Evolutionary conservation across 345 rosid species (phyloP).

Genomic region (Cardamine resedifolia): DNA sequence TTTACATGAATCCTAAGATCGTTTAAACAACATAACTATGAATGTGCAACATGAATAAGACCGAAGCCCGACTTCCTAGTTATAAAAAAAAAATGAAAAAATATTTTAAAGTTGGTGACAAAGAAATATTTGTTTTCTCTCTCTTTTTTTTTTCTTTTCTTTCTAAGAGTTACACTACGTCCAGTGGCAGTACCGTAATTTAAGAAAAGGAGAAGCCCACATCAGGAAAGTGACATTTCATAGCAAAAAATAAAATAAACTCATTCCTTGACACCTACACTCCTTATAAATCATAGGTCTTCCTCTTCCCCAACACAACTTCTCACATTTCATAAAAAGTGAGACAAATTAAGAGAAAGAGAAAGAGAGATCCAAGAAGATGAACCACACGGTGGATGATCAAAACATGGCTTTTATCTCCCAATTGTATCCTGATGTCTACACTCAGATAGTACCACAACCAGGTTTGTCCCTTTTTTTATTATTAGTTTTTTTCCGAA

Average conservation of each 20-base stretch:
- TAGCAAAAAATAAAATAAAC: neutral
- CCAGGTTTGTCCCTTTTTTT: constrained; percentile 45
- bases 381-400: constrained; percentile 39
- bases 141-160: no score
- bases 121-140: neutral
- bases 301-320: constrained; percentile 38
- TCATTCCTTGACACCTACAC: constrained; percentile 20
- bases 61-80: no score
- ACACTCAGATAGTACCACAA: constrained; percentile 49
- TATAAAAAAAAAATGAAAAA: no score
- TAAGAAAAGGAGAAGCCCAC: constrained; percentile 10
- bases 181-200: constrained; percentile 27
- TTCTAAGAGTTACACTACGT: no score
- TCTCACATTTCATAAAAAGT: constrained; percentile 38
- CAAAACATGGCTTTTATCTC: constrained; percentile 57
- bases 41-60: no score
- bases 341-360: constrained; percentile 31
- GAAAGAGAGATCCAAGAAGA: constrained; percentile 12
- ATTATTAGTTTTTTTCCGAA: neutral
- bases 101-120: constrained; percentile 4
- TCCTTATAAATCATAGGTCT: constrained; percentile 42
- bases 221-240: constrained; percentile 32
- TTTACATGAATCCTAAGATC: no score
- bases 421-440: constrained; percentile 55
- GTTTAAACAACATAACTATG: no score